These are phyloP conservation scores for Fonsecaea nubica DNA, from an alignment of 2,329 filamentous ascomycete genomes.

Conservation along the genomic window DNA sequence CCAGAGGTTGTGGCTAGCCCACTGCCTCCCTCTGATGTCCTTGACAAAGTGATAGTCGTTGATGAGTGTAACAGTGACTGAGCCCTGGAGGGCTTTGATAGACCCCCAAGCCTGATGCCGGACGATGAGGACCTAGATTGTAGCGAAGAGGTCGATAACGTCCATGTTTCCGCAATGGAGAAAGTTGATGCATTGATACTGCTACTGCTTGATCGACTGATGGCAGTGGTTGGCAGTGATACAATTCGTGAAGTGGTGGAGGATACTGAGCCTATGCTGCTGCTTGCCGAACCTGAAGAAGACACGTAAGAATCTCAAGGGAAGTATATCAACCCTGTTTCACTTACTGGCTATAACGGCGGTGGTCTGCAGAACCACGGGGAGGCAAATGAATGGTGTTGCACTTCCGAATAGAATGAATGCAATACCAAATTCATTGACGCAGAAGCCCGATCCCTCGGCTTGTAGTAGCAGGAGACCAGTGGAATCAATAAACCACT, in stretches of 20 bases:
- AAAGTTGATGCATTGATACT: neutral
- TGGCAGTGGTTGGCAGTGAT: neutral
- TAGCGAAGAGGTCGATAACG: neutral
- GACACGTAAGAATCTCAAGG: neutral
- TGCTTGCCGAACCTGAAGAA: neutral
- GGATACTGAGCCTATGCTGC: neutral
- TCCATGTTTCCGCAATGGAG: neutral
- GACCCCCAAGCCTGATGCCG: neutral
- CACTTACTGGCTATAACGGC: neutral
- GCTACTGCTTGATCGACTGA: neutral
- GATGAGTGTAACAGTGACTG: neutral
- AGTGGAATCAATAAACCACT: conserved; percentile 13
- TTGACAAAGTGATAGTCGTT: neutral
- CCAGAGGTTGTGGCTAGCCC: neutral
- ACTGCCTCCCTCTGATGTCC: neutral
- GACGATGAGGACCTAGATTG: neutral
- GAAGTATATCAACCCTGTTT: neutral
- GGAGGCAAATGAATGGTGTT: conserved; percentile 25
- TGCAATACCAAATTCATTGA: conserved; percentile 12
- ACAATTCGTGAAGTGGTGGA: neutral
- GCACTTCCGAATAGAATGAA: conserved; percentile 20
- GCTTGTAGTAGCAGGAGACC: conserved; percentile 11
- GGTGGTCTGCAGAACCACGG: conserved; percentile 8
- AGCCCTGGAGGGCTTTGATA: neutral
- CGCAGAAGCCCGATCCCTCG: conserved; percentile 21